Base-by-base conservation (phyloP, 2,329 filamentous ascomycete genomes). In the Penicillium verrucosum region DNA sequence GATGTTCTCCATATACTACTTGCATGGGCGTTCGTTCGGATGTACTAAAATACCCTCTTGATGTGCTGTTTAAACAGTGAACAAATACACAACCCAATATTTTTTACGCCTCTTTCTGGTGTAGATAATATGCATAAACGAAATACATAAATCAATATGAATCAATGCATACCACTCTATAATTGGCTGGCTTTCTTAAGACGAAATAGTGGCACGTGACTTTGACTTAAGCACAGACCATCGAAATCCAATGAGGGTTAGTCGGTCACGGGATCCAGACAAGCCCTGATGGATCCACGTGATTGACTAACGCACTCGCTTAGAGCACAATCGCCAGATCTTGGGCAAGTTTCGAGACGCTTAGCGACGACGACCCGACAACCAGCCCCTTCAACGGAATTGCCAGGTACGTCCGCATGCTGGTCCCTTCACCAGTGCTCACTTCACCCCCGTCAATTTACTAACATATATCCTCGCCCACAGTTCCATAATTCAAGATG, bases 401-500 rank as follows among this genome's bases (percentile, higher is more conserved):
- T 68, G 73, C 70, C 72, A 75, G 74, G 73, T 76, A 71, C 64
- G 72, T 66, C 62, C 32, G 53, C 59, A 61, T 60, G 57, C 55
- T 51, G 59, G 59, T 44, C 41, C 54, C 48, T 45, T 47, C 36
- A 48, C 25, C 27, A 46, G 47, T 45, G 10, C 59, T 49, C 54
- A 56, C 29, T 48, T 18, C 37, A 14, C 21, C 42, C 29, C 38
- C 36, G 47, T 49, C 36, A 45, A 37, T 62, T 62, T 60, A 62
- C 68, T 72, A 58, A 71, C 66, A 46, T 57, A 61, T 59, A 36
- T 56, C 54, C 29, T 59, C 44, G 55, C 55, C 48, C 46, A 57
- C 68, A 76, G 73, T 73, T 77, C 75, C 78, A 75, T 81, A 76
- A 79, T 78, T 74, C 80, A 83, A 78, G 72, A 83, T 83, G 81